Evolutionary conservation across 176 grass and related monocot genomes (phyloP).

Genomic region (Bothriochloa decipiens): DNA sequence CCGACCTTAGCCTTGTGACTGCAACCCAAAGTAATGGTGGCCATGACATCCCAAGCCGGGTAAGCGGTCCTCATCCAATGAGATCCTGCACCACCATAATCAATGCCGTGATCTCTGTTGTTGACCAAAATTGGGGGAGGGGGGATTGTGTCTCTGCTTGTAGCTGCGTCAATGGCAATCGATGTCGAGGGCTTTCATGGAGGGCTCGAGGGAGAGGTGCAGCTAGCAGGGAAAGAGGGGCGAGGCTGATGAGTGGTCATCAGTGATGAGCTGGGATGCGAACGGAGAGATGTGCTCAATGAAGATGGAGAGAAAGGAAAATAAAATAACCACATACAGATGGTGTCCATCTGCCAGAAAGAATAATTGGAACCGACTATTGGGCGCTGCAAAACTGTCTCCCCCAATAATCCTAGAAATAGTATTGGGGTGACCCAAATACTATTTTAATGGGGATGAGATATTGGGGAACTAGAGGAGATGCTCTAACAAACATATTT

Average conservation of each 20-base stretch:
- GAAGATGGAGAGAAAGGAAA: background rate
- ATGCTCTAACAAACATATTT: background rate
- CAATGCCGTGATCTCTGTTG: background rate
- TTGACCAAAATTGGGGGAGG: background rate
- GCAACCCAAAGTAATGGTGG: no score
- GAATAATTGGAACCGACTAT: background rate
- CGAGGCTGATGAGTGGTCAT: background rate
- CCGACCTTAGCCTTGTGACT: background rate
- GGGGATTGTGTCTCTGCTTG: background rate
- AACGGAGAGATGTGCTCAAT: background rate
- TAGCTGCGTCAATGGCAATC: background rate
- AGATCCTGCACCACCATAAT: no score
- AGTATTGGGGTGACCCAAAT: background rate
- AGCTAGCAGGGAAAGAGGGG: background rate
- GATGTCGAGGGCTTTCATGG: background rate
- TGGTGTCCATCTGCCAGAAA: background rate
- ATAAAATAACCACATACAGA: background rate
- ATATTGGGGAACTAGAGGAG: background rate
- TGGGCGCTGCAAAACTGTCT: background rate
- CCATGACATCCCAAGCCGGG: no score
- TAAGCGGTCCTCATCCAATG: no score
- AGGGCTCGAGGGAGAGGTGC: background rate
- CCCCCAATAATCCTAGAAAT: background rate
- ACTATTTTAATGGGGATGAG: background rate
- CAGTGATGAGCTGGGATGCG: background rate